Percentiles rank a stretch among this genome's conserved stretches.
phyloP scores from a whole-genome alignment of 495 filamentous ascomycete genomes.

The Neurospora discreta region DNA sequence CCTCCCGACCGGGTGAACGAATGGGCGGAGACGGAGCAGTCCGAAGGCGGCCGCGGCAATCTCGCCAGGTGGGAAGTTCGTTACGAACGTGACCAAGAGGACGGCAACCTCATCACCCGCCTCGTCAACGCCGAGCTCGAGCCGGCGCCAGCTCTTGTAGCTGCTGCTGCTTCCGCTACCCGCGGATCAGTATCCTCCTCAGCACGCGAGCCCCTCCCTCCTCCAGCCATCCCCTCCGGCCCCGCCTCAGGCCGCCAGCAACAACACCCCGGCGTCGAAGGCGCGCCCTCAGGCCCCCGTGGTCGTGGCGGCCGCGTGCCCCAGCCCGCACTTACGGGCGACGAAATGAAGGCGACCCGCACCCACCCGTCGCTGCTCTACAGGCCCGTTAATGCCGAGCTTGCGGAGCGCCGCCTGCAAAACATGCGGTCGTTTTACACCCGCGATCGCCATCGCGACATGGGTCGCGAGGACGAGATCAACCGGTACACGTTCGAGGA shows the following conservation, averaged over 20 bases:
- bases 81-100: constrained; percentile 36
- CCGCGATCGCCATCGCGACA: constrained; percentile 30
- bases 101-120: constrained; percentile 42
- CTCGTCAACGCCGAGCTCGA: constrained; percentile 31
- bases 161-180: background rate
- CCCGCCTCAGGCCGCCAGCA: constrained; percentile 17
- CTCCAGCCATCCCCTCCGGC: constrained; percentile 24
- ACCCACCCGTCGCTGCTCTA: constrained; percentile 29
- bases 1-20: constrained; percentile 60
- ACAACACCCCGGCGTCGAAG: constrained; percentile 25
- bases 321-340: background rate
- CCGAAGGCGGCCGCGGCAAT: constrained; percentile 34
- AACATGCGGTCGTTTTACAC: constrained; percentile 46
- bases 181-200: background rate
- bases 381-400: constrained; percentile 37
- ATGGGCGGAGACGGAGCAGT: constrained; percentile 65
- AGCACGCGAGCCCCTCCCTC: background rate
- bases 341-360: constrained; percentile 13
- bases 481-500: constrained; percentile 73
- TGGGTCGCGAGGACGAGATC: constrained; percentile 48
- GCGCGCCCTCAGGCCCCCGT: constrained; percentile 32
- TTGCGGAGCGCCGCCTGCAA: constrained; percentile 55
- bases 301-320: constrained; percentile 12
- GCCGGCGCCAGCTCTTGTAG: constrained; percentile 14
- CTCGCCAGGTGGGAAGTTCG: constrained; percentile 45